Evolutionary conservation across 2,329 filamentous ascomycete species (phyloP), one percentile per base, ranked within the genome.

Genomic region (Pseudogymnoascus sp.): DNA sequence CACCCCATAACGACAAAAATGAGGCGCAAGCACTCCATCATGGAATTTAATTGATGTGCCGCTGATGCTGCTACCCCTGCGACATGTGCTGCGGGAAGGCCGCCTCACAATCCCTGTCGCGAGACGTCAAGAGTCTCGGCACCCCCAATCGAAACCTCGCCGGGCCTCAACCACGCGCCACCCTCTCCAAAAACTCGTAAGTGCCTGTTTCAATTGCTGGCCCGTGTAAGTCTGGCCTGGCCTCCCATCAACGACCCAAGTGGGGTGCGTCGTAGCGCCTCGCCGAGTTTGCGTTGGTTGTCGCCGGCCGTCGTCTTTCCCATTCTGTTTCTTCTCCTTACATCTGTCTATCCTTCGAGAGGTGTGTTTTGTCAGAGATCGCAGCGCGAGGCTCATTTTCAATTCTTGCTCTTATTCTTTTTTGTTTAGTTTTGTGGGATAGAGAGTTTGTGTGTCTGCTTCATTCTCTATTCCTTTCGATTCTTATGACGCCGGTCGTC

Each of bases 71-170:
- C n/a, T 57, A 34, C 51, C 51, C 51, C 51, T 57, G 51, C 26
- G 51, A 57, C 51, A 34, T 57, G 51, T 16, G n/a, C n/a, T 57
- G n/a, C 51, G 47, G 26, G 47, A 54, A 54, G 51, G 12, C 51
- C 26, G 51, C 51, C 51, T 57, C 51, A 57, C 51, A 57, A 57
- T 57, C 51, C 51, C 51, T 57, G 51, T 57, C 51, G 29, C 51
- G 51, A 57, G 51, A 57, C 51, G 51, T 57, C 51, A 57, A 36
- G 51, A 57, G 51, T 57, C 51, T 57, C 51, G 51, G 29, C 29
- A 18, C n/a, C 29, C 51, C 51, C 12, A 36, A 57, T 57, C 51
- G 29, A 57, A 57, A 57, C 51, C 51, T 57, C 29, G 10, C 51
- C 5, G 16, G 51, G 51, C 29, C 29, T 57, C 29, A 57, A 34